phyloP scores from a whole-genome alignment of 192 early-diverging fungal genomes.

The Coemansia sp. region DNA sequence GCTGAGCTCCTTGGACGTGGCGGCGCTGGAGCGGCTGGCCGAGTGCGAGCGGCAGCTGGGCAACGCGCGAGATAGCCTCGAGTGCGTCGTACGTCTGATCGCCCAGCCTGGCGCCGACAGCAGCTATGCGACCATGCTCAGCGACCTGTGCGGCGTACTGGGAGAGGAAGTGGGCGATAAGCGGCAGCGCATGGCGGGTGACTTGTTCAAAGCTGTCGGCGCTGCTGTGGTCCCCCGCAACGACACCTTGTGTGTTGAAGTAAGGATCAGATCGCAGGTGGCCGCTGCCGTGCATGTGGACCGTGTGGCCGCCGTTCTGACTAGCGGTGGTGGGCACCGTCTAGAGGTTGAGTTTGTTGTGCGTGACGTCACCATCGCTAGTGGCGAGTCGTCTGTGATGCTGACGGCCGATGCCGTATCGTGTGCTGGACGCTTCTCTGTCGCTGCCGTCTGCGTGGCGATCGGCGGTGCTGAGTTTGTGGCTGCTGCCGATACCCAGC shows the following conservation, averaged over 20 bases:
- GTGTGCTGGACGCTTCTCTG: constrained; percentile 32
- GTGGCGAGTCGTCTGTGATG: constrained; percentile 5
- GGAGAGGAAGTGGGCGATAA: neutral
- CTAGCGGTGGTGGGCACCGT: constrained; percentile 14
- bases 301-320: constrained; percentile 23
- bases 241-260: constrained; percentile 10
- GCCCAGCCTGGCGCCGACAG: constrained; percentile 1
- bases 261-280: constrained; percentile 13
- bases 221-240: constrained; percentile 4
- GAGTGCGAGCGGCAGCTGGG: constrained; percentile 40
- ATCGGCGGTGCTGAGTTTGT: constrained; percentile 24
- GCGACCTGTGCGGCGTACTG: constrained; percentile 15
- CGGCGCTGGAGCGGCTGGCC: constrained; percentile 34
- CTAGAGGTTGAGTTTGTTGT: constrained; percentile 27
- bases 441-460: constrained; percentile 18
- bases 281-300: neutral
- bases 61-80: constrained; percentile 16
- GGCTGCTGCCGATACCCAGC: constrained; percentile 19
- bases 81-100: constrained; percentile 25
- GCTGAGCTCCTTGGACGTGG: constrained; percentile 21
- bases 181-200: neutral
- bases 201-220: constrained; percentile 17
- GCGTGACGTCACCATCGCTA: constrained; percentile 1
- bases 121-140: constrained; percentile 20
- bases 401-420: constrained; percentile 32